Conservation (phyloP, 139 green algal species). For the Ulvella scutata region DNA sequence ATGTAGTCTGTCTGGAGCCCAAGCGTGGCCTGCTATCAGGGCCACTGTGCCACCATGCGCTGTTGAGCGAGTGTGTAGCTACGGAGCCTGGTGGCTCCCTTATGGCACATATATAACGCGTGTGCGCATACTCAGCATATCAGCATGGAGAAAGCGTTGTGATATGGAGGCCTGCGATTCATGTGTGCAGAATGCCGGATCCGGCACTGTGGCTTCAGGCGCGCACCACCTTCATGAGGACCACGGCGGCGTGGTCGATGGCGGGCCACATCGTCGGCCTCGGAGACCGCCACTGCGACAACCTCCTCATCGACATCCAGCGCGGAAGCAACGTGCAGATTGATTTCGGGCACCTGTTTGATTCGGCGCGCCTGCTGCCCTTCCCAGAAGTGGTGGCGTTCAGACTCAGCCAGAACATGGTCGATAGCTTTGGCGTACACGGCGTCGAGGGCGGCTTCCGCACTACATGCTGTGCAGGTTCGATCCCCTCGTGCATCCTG, state of each 20-base stretch:
- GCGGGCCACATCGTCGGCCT: constrained; percentile 57
- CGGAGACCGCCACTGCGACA: constrained; percentile 88
- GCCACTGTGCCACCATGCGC: too few relatives aligned
- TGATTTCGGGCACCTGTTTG: constrained; percentile 95
- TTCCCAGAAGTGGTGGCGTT: constrained; percentile 6
- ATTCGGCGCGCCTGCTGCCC: constrained; percentile 41
- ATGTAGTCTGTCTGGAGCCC: too few relatives aligned
- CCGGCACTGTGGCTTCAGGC: constrained; percentile 22
- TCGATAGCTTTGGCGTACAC: constrained; percentile 81
- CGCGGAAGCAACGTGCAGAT: constrained; percentile 49
- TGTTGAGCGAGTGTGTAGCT: too few relatives aligned
- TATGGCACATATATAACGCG: too few relatives aligned
- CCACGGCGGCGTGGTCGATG: constrained; percentile 47
- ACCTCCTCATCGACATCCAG: constrained; percentile 75
- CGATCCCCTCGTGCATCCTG: not conserved
- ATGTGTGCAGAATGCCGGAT: not conserved
- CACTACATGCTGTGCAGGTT: constrained; percentile 7
- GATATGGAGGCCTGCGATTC: too few relatives aligned
- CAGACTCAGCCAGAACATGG: constrained; percentile 92
- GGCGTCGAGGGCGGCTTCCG: constrained; percentile 80
- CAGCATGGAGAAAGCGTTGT: too few relatives aligned
- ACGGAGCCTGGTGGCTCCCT: too few relatives aligned
- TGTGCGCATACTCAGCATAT: too few relatives aligned
- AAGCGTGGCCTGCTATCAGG: too few relatives aligned
- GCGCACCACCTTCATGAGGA: constrained; percentile 22